phyloP scores from a whole-genome alignment of 1,139 yeast genomes.

The Meyerozyma sp. region DNA sequence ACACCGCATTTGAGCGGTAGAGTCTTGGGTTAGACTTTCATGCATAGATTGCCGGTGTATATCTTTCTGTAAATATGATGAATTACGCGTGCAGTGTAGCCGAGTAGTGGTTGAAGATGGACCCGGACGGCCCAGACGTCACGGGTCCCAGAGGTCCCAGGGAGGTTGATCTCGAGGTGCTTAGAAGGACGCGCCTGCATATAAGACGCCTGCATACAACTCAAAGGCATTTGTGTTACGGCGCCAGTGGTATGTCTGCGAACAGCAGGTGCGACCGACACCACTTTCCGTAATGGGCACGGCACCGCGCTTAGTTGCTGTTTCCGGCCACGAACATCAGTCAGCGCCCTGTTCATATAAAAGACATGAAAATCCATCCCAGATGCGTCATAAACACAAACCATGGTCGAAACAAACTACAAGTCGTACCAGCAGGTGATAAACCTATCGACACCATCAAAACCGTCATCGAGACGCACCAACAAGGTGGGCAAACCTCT shows the following conservation, averaged over 20 bases:
- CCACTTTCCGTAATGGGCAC: neutral
- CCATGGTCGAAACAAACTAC: slow-evolving; percentile 16
- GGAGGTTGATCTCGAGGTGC: no score
- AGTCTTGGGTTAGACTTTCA: slow-evolving; percentile 6
- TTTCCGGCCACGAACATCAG: neutral
- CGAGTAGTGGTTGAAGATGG: no score
- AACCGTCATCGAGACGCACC: slow-evolving; percentile 3
- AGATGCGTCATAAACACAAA: neutral
- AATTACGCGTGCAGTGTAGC: neutral
- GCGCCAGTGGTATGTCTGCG: neutral
- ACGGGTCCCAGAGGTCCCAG: no score
- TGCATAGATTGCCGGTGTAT: neutral
- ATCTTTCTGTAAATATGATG: neutral
- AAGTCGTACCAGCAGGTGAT: slow-evolving; percentile 41
- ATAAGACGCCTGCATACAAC: no score
- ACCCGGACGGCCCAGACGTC: no score
- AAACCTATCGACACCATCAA: slow-evolving; percentile 25
- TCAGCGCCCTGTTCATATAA: neutral
- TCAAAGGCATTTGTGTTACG: neutral
- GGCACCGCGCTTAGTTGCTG: neutral
- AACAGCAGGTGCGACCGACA: neutral
- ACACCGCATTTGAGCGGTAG: slow-evolving; percentile 48
- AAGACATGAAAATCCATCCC: neutral
- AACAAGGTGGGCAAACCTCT: slow-evolving; percentile 6
- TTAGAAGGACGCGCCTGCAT: no score